Percentiles rank a stretch among this genome's conserved stretches.
These are phyloP conservation scores for Nakazawaea populi DNA, from an alignment of 805 yeast species.

Conservation along the genomic window DNA sequence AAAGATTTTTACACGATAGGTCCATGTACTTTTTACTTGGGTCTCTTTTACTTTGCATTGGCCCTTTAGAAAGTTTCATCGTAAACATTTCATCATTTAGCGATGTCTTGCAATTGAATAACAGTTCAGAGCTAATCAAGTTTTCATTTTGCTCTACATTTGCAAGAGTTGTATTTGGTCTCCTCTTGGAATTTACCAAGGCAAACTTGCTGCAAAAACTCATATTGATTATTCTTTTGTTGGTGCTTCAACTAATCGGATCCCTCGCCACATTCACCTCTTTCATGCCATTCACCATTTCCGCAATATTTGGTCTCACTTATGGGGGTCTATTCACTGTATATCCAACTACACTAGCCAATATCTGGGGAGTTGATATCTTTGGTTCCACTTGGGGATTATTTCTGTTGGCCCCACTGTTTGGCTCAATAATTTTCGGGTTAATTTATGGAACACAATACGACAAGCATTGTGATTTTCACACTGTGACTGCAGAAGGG, in stretches of 20 bases:
- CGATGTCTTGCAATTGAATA: slow-evolving; percentile 27
- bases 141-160: slow-evolving; percentile 22
- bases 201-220: slow-evolving; percentile 1
- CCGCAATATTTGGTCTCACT: slow-evolving; percentile 56
- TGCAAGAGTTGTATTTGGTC: slow-evolving; percentile 20
- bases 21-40: slow-evolving; percentile 59
- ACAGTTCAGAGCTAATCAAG: slow-evolving; percentile 11
- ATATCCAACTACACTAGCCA: slow-evolving; percentile 78
- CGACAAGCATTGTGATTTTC: slow-evolving; percentile 34
- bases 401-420: slow-evolving; percentile 83
- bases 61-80: slow-evolving; percentile 81
- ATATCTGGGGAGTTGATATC: slow-evolving; percentile 82
- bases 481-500: slow-evolving; percentile 1
- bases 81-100: slow-evolving; percentile 74
- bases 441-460: slow-evolving; percentile 59
- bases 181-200: slow-evolving; percentile 10
- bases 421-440: slow-evolving; percentile 69
- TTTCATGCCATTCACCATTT: slow-evolving; percentile 15
- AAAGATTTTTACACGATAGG: slow-evolving; percentile 38
- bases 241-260: slow-evolving; percentile 5
- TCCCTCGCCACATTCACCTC: not conserved
- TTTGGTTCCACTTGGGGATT: slow-evolving; percentile 93
- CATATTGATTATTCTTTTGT: not conserved
- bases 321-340: slow-evolving; percentile 86
- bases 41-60: slow-evolving; percentile 63